Percentiles rank a stretch among this genome's conserved stretches.
phyloP scores from a whole-genome alignment of 257 asterid species.

The Agastache rugosa region DNA sequence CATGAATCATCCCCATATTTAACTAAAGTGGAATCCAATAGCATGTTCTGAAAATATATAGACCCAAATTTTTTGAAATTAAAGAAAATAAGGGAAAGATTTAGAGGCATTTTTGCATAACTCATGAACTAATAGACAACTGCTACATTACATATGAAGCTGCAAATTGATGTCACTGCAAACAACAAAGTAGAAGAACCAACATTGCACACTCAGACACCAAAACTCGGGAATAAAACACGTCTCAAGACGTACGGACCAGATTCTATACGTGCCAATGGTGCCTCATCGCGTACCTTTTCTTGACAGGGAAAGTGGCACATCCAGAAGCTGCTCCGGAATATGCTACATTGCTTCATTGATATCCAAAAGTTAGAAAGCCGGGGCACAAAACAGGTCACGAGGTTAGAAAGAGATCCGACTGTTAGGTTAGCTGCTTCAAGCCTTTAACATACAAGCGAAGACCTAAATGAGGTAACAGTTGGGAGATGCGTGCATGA shows the following conservation, averaged over 20 bases:
- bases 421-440: neutral
- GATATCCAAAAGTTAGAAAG: neutral
- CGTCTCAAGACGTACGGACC: neutral
- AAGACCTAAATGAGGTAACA: slow-evolving; percentile 50
- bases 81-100: too few relatives aligned
- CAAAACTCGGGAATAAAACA: neutral
- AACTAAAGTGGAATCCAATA: too few relatives aligned
- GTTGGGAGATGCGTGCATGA: slow-evolving; percentile 58
- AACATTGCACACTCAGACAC: slow-evolving; percentile 1
- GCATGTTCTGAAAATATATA: too few relatives aligned
- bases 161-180: too few relatives aligned
- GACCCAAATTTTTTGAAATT: too few relatives aligned
- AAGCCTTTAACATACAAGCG: slow-evolving; percentile 52
- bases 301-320: neutral
- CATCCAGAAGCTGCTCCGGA: too few relatives aligned
- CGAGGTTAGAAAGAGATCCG: neutral
- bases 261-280: slow-evolving; percentile 32
- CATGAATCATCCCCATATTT: too few relatives aligned
- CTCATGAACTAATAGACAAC: too few relatives aligned
- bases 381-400: neutral
- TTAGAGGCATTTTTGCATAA: too few relatives aligned
- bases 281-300: neutral
- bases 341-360: slow-evolving; percentile 12
- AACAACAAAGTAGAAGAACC: too few relatives aligned
- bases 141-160: too few relatives aligned